These are phyloP conservation scores for Trifolium fragiferum DNA, from an alignment of 306 rosid genomes.

Conservation along the genomic window DNA sequence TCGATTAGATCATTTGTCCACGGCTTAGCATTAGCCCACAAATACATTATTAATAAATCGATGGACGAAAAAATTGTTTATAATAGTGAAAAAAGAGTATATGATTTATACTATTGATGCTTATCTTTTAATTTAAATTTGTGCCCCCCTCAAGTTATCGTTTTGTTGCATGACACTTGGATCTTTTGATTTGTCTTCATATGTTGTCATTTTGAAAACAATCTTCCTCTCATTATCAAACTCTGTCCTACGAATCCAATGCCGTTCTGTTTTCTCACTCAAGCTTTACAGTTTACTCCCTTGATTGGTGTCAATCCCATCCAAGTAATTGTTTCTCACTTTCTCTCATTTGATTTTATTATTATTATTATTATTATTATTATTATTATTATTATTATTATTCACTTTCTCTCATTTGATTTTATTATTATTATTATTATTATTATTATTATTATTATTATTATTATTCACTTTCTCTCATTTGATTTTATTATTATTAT, in stretches of 20 bases:
- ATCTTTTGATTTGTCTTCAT: constrained; percentile 49
- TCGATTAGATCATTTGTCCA: too few species aligned
- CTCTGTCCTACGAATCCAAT: constrained; percentile 47
- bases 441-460: too few species aligned
- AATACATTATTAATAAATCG: too few species aligned
- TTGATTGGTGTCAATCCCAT: constrained; percentile 42
- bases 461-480: too few species aligned
- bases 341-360: constrained; percentile 25
- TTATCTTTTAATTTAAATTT: background rate
- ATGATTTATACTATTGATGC: background rate
- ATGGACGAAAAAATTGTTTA: too few species aligned
- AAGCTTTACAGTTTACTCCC: constrained; percentile 6
- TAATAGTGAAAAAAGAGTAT: too few species aligned
- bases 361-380: too few species aligned
- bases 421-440: too few species aligned
- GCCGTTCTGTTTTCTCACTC: constrained; percentile 40
- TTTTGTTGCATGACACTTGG: constrained; percentile 46
- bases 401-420: too few species aligned
- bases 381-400: too few species aligned
- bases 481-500: too few species aligned
- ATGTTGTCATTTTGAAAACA: constrained; percentile 34
- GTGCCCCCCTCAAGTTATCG: constrained; percentile 22
- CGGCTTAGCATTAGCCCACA: too few species aligned
- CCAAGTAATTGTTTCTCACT: background rate
- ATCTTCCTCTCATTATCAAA: constrained; percentile 40